Percentiles rank a stretch among this genome's conserved stretches.
These are phyloP conservation scores for Ganoderma leucocontextum DNA, from an alignment of 1,284 basidiomycete genomes.

Conservation along the genomic window DNA sequence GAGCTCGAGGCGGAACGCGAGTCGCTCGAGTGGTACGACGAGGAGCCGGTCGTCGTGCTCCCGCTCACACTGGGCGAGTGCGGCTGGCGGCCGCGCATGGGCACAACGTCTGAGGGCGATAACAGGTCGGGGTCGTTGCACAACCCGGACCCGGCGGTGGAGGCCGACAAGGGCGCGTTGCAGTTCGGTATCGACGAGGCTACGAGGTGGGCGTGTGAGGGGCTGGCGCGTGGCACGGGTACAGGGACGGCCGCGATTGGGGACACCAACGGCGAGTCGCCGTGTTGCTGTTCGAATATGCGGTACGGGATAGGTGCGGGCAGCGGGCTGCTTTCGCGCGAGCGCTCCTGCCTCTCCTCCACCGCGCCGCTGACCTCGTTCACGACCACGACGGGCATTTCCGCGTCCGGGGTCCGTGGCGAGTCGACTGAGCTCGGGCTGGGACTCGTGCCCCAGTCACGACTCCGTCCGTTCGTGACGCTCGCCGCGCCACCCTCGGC, in stretches of 20 bases:
- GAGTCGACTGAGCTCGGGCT: conserved; percentile 19
- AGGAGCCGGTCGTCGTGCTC: conserved; percentile 43
- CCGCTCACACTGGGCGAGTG: conserved; percentile 40
- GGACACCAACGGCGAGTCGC: conserved; percentile 16
- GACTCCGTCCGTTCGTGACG: conserved; percentile 40
- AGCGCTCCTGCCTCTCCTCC: conserved; percentile 45
- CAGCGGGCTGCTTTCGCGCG: conserved; percentile 38
- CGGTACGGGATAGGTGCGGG: conserved; percentile 25
- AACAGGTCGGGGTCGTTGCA: conserved; percentile 36
- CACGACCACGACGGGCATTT: conserved; percentile 45
- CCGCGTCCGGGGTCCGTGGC: conserved; percentile 28
- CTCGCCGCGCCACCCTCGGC: conserved; percentile 38
- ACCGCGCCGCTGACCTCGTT: conserved; percentile 43
- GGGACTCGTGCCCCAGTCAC: conserved; percentile 23
- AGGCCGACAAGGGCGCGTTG: conserved; percentile 23
- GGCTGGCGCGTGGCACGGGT: conserved; percentile 33
- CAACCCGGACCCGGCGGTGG: conserved; percentile 24
- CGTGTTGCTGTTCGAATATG: conserved; percentile 19
- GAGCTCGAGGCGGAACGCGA: conserved; percentile 43
- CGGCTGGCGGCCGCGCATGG: conserved; percentile 38
- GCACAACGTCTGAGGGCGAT: conserved; percentile 36
- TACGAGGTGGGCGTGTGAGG: conserved; percentile 29
- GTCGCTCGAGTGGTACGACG: conserved; percentile 40
- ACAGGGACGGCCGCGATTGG: conserved; percentile 28
- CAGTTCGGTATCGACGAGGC: conserved; percentile 24